Percentiles rank a stretch among this genome's conserved stretches.
Conservation (phyloP, 192 early-diverging fungal genomes). For the Backusella tarrabulga region DNA sequence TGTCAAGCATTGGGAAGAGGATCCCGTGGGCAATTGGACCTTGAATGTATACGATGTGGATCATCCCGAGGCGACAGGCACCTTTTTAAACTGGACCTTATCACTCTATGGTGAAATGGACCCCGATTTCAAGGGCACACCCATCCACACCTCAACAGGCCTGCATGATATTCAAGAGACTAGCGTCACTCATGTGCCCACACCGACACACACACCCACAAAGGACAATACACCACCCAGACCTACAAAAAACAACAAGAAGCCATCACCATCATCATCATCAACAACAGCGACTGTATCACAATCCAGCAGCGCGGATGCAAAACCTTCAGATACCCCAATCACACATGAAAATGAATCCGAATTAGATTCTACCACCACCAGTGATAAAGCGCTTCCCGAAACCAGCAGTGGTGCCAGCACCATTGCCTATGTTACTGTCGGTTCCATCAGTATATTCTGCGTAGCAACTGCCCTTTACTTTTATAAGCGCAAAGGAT, state of each 20-base stretch:
- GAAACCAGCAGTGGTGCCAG: background rate
- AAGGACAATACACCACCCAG: background rate
- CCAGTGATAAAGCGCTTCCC: background rate
- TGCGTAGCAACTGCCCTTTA: slow-evolving; percentile 16
- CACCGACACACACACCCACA: background rate
- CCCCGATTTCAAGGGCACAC: slow-evolving; percentile 13
- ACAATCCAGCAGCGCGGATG: background rate
- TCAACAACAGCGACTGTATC: background rate
- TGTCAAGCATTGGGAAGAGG: slow-evolving; percentile 94
- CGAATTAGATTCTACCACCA: background rate
- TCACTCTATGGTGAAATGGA: slow-evolving; percentile 43
- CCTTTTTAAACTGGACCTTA: slow-evolving; percentile 65
- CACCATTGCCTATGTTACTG: slow-evolving; percentile 15
- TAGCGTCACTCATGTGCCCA: background rate
- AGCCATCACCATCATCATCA: too few species aligned
- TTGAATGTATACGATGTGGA: slow-evolving; percentile 62
- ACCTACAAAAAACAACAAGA: slow-evolving; percentile 15
- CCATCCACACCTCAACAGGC: background rate
- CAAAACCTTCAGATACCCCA: background rate
- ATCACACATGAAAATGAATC: background rate
- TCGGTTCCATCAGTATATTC: slow-evolving; percentile 20
- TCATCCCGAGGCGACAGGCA: slow-evolving; percentile 49
- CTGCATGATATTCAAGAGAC: background rate
- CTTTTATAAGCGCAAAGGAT: slow-evolving; percentile 12
- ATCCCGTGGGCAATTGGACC: slow-evolving; percentile 77